These are phyloP conservation scores for Ogataea methanolica DNA, from an alignment of 805 yeast genomes.

Conservation along the genomic window DNA sequence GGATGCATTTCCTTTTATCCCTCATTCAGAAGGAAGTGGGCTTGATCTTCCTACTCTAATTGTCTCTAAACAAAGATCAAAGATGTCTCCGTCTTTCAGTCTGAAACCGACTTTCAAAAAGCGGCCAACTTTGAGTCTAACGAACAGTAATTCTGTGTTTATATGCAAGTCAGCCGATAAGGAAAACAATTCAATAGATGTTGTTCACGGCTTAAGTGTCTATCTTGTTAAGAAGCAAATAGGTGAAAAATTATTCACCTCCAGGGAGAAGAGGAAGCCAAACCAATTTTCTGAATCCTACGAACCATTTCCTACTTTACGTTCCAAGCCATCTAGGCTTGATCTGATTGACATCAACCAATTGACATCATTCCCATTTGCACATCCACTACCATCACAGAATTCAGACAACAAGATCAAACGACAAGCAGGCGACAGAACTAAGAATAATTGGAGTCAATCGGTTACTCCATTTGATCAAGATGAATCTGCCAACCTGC, in stretches of 20 bases:
- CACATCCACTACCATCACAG: slow-evolving; percentile 36
- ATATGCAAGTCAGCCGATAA: too few relatives aligned
- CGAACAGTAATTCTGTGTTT: too few relatives aligned
- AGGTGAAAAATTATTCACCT: neutral
- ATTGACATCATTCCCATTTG: slow-evolving; percentile 47
- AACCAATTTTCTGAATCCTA: neutral
- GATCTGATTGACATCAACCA: slow-evolving; percentile 45
- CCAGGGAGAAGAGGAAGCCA: neutral
- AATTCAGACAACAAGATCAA: neutral
- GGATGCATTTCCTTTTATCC: too few relatives aligned
- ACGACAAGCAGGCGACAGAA: too few relatives aligned
- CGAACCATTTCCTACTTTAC: neutral
- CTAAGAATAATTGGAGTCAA: too few relatives aligned
- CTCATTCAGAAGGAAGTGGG: too few relatives aligned
- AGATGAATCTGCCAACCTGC: neutral
- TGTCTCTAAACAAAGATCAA: neutral
- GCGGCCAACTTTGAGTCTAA: too few relatives aligned
- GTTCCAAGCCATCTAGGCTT: slow-evolving; percentile 33
- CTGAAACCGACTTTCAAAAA: too few relatives aligned
- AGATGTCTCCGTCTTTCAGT: neutral
- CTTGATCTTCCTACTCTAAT: neutral
- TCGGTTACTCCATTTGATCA: neutral
- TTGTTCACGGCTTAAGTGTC: too few relatives aligned
- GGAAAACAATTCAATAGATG: too few relatives aligned
- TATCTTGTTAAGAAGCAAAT: neutral